Percentiles rank a stretch among this genome's conserved stretches.
These are phyloP conservation scores for Eutrema yunnanense DNA, from an alignment of 345 rosid species.

Conservation along the genomic window DNA sequence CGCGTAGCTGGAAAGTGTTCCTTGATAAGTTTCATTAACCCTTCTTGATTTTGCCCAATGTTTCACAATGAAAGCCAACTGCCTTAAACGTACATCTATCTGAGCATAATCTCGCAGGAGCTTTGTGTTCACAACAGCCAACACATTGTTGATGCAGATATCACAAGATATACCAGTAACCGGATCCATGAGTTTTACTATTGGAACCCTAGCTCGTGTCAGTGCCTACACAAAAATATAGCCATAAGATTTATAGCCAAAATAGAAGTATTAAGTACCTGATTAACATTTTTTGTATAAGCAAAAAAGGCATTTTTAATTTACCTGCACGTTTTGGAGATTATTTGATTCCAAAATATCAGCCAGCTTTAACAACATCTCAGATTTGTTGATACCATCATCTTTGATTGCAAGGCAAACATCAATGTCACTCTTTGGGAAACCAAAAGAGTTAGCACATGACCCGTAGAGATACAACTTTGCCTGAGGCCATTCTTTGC, in stretches of 20 bases:
- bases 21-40: slow-evolving; percentile 92
- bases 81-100: slow-evolving; percentile 76
- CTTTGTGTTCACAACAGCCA: slow-evolving; percentile 96
- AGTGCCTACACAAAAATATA: slow-evolving; percentile 49
- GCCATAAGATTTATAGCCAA: not conserved
- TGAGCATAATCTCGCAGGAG: slow-evolving; percentile 79
- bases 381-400: slow-evolving; percentile 53
- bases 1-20: slow-evolving; percentile 99
- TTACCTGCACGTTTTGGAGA: slow-evolving; percentile 92
- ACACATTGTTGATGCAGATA: slow-evolving; percentile 85
- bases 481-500: slow-evolving; percentile 89
- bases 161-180: slow-evolving; percentile 89
- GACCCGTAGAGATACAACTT: slow-evolving; percentile 83
- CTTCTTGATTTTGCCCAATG: slow-evolving; percentile 98
- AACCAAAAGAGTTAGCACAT: slow-evolving; percentile 93
- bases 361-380: slow-evolving; percentile 76
- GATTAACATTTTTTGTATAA: not conserved
- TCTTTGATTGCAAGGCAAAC: slow-evolving; percentile 76
- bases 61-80: slow-evolving; percentile 83
- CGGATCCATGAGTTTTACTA: slow-evolving; percentile 98
- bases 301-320: not conserved
- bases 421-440: slow-evolving; percentile 90
- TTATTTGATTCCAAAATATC: slow-evolving; percentile 74
- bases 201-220: slow-evolving; percentile 91
- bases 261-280: not conserved